phyloP scores from a whole-genome alignment of 495 filamentous ascomycete species.

The Tuber umbilicatum region DNA sequence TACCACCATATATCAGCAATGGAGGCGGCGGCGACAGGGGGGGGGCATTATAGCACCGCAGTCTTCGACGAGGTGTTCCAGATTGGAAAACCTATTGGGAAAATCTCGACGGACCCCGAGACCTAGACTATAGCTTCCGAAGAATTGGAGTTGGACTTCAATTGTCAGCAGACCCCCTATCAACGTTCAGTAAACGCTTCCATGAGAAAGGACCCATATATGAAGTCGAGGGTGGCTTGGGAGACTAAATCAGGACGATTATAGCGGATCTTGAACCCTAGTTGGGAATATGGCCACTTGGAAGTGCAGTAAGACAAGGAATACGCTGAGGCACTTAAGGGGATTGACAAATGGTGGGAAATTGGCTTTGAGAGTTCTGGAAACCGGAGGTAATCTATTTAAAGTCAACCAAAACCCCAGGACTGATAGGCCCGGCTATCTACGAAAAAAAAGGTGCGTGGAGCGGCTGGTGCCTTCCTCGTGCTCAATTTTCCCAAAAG shows the following conservation, averaged over 20 bases:
- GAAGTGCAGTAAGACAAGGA: slow-evolving; percentile 11
- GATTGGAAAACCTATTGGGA: slow-evolving; percentile 13
- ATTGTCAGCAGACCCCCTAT: slow-evolving; percentile 8
- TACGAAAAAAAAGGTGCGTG: neutral
- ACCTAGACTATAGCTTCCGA: slow-evolving; percentile 8
- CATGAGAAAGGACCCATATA: slow-evolving; percentile 13
- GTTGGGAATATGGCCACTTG: slow-evolving; percentile 13
- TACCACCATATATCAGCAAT: slow-evolving; percentile 4
- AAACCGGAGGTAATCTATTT: neutral
- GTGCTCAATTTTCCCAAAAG: slow-evolving; percentile 8
- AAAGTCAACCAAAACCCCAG: neutral
- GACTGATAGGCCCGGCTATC: neutral
- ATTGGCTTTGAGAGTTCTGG: neutral
- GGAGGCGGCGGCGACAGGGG: slow-evolving; percentile 11
- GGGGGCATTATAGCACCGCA: too few relatives aligned
- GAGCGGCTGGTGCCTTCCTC: neutral
- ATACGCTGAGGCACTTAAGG: neutral
- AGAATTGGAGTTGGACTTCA: slow-evolving; percentile 11
- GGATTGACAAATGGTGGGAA: slow-evolving; percentile 7
- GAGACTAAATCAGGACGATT: slow-evolving; percentile 7
- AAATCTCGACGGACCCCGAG: slow-evolving; percentile 1
- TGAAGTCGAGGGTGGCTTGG: slow-evolving; percentile 11
- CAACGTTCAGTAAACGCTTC: slow-evolving; percentile 16
- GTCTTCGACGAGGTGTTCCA: slow-evolving; percentile 18
- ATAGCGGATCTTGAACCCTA: slow-evolving; percentile 12